These are phyloP conservation scores for Solanum hybrid DNA, from an alignment of 305 asterid genomes.

Conservation along the genomic window DNA sequence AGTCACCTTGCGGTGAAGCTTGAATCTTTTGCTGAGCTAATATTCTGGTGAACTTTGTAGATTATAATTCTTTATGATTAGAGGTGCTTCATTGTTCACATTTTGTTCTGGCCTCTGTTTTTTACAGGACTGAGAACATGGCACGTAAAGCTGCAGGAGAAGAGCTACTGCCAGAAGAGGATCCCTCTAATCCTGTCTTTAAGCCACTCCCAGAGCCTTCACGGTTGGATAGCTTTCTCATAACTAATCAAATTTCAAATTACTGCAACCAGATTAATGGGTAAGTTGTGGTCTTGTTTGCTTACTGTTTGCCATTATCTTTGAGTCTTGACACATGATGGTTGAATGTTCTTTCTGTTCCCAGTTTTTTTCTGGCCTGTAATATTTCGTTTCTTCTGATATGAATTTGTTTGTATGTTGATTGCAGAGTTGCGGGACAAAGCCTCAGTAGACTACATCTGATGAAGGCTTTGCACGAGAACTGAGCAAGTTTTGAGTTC, in stretches of 20 bases:
- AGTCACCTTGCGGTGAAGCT: neutral
- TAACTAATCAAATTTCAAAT: constrained; percentile 82
- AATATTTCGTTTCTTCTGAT: neutral
- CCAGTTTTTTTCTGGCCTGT: neutral
- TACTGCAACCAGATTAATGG: constrained; percentile 96
- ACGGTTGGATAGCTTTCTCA: constrained; percentile 80
- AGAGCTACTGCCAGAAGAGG: constrained; percentile 92
- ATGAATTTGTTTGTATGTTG: neutral
- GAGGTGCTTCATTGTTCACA: neutral
- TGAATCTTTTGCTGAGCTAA: neutral
- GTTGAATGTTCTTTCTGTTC: neutral
- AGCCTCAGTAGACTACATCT: constrained; percentile 74
- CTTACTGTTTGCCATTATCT: neutral
- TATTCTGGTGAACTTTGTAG: neutral
- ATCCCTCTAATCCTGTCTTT: constrained; percentile 74
- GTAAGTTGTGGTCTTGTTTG: constrained; percentile 26
- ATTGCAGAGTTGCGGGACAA: constrained; percentile 86
- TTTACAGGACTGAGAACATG: constrained; percentile 62
- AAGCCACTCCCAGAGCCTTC: constrained; percentile 94
- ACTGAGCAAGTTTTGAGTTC: constrained; percentile 7
- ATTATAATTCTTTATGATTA: neutral
- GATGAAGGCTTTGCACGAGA: constrained; percentile 86
- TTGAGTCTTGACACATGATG: neutral
- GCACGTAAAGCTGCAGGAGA: constrained; percentile 78
- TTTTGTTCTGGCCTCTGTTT: neutral